These are phyloP conservation scores for Eucalyptus cladocalyx DNA, from an alignment of 345 rosid species.

Conservation along the genomic window DNA sequence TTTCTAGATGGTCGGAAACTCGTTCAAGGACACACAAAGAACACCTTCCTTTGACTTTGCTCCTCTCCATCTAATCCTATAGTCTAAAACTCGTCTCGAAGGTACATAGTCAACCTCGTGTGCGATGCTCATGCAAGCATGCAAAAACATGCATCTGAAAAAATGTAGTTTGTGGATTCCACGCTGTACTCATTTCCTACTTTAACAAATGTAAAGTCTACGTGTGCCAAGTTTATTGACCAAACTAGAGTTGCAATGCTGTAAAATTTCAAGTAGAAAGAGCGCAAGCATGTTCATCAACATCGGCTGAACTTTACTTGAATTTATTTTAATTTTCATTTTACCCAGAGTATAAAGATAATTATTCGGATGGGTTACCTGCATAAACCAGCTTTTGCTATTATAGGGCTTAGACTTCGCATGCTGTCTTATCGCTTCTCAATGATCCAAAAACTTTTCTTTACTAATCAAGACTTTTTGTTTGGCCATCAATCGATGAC, in stretches of 20 bases:
- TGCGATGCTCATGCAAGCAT: neutral
- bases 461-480: neutral
- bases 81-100: neutral
- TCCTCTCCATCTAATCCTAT: neutral
- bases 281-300: neutral
- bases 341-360: neutral
- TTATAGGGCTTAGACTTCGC: neutral
- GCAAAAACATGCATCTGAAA: neutral
- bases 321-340: neutral
- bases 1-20: neutral
- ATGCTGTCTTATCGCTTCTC: neutral
- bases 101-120: neutral
- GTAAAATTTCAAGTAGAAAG: neutral
- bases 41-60: neutral
- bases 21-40: neutral
- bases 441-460: neutral
- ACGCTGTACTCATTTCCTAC: no score
- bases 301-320: neutral
- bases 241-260: no score
- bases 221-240: rapidly evolving
- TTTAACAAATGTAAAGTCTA: no score
- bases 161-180: neutral
- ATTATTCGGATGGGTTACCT: neutral
- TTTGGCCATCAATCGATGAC: neutral
- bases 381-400: neutral